phyloP scores from a whole-genome alignment of 1,284 basidiomycete genomes.

The Papiliotrema flavescens region DNA sequence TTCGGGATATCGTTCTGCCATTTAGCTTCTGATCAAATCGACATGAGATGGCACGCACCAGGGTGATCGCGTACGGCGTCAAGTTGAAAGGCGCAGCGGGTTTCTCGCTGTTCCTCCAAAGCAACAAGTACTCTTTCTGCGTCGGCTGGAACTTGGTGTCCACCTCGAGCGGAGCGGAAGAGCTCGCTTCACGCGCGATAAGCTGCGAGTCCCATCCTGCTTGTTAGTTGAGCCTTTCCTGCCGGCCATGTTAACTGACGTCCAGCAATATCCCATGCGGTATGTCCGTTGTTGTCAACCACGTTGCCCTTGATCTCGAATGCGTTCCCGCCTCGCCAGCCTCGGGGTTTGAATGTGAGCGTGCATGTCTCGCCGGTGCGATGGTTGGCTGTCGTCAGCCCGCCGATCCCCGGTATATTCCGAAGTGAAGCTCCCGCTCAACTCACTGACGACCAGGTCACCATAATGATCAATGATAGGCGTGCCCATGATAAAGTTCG shows the following conservation, averaged over 20 bases:
- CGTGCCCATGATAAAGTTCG: constrained; percentile 88
- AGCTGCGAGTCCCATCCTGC: constrained; percentile 88
- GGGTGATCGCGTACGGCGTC: constrained; percentile 87
- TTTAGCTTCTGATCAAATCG: not conserved
- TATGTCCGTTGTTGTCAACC: constrained; percentile 61
- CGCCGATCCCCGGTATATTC: not conserved
- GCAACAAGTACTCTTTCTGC: constrained; percentile 48
- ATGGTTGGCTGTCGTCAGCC: constrained; percentile 68
- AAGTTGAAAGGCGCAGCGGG: constrained; percentile 84
- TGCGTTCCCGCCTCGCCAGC: constrained; percentile 88
- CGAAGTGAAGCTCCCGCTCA: not conserved
- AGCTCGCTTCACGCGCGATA: constrained; percentile 73
- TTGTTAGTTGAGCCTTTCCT: constrained; percentile 1
- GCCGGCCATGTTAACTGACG: constrained; percentile 35
- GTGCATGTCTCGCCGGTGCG: constrained; percentile 85
- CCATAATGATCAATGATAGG: constrained; percentile 98
- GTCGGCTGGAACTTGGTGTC: constrained; percentile 30
- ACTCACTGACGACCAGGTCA: constrained; percentile 74
- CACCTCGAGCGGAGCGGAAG: constrained; percentile 60
- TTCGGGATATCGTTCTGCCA: constrained; percentile 48
- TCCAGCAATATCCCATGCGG: constrained; percentile 87
- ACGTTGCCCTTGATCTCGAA: constrained; percentile 89
- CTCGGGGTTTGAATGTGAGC: constrained; percentile 91
- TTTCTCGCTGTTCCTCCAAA: constrained; percentile 93
- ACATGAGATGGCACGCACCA: constrained; percentile 47